Evolutionary conservation across 2,329 filamentous ascomycete species (phyloP).

Genomic region (Fusarium xyrophilum): DNA sequence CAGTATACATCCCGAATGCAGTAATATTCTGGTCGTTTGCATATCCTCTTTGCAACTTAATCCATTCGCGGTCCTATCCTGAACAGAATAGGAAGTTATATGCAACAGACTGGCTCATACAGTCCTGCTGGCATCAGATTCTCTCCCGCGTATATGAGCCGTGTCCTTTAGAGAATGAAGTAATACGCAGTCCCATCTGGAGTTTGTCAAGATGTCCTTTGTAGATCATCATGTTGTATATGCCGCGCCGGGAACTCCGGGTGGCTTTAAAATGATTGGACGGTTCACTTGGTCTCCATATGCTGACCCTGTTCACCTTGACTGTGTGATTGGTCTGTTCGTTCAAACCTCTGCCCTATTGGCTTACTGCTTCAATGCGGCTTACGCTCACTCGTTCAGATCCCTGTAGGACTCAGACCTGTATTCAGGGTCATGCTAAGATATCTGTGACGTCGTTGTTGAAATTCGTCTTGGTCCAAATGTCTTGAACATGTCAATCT

Average conservation of each 20-base stretch:
- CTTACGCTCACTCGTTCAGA: background rate
- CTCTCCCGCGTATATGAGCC: fast-evolving
- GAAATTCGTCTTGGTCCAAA: fast-evolving
- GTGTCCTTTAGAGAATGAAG: fast-evolving
- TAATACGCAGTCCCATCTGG: background rate
- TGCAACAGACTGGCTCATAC: background rate
- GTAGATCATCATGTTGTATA: background rate
- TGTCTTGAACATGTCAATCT: too few species aligned
- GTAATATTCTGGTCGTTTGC: background rate
- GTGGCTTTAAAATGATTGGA: background rate
- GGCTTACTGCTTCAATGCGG: background rate
- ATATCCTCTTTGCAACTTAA: fast-evolving
- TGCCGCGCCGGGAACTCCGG: background rate
- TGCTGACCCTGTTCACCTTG: fast-evolving
- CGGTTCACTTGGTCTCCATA: fast-evolving
- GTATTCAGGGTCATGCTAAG: background rate
- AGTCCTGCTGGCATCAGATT: background rate
- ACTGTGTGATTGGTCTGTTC: background rate
- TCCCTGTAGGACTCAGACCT: background rate
- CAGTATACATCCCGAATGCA: fast-evolving
- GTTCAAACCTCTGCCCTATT: background rate
- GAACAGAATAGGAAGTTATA: fast-evolving
- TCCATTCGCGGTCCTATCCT: background rate
- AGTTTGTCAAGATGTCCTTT: background rate
- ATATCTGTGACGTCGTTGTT: background rate